Percentiles rank a stretch among this genome's conserved stretches.
phyloP scores from a whole-genome alignment of 371 early-diverging fungal genomes.

The Rhizopus sp. region DNA sequence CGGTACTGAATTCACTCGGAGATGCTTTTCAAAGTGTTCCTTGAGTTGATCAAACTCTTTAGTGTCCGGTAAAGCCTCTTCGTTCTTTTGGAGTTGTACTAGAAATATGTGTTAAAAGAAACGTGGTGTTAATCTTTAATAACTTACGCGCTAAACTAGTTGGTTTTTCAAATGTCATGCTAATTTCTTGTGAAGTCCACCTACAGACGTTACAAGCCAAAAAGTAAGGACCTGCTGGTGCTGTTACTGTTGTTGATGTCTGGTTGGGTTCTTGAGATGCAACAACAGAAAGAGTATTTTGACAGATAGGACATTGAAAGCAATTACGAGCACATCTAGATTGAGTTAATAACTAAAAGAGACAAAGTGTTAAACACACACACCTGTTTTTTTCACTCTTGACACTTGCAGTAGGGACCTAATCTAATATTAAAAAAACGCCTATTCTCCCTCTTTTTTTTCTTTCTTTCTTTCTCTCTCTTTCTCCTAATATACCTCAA shows the following conservation, averaged over 20 bases:
- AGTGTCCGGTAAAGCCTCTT: constrained; percentile 71
- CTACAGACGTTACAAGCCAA: constrained; percentile 85
- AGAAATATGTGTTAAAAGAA: constrained; percentile 2
- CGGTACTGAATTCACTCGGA: constrained; percentile 47
- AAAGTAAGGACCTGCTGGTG: constrained; percentile 53
- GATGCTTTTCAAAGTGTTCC: constrained; percentile 77
- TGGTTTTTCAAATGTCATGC: constrained; percentile 88
- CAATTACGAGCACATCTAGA: constrained; percentile 91
- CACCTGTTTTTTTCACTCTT: constrained; percentile 91
- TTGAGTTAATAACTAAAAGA: not conserved
- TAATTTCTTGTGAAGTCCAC: constrained; percentile 91
- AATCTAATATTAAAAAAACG: constrained; percentile 2
- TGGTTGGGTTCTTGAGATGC: constrained; percentile 58
- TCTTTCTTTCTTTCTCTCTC: not conserved
- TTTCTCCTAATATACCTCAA: constrained; percentile 63
- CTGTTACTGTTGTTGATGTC: constrained; percentile 22
- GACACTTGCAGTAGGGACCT: constrained; percentile 89
- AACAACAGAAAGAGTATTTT: constrained; percentile 81
- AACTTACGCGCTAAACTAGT: constrained; percentile 84
- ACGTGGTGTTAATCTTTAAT: not conserved
- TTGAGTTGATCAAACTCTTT: constrained; percentile 85
- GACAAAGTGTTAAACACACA: not conserved
- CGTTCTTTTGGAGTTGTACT: constrained; percentile 79
- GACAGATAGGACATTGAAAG: constrained; percentile 92
- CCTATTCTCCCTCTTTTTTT: not conserved